Percentiles rank a stretch among this genome's conserved stretches.
Evolutionary conservation across 2,329 filamentous ascomycete species (phyloP).

Genomic region (Aspergillus sp.): DNA sequence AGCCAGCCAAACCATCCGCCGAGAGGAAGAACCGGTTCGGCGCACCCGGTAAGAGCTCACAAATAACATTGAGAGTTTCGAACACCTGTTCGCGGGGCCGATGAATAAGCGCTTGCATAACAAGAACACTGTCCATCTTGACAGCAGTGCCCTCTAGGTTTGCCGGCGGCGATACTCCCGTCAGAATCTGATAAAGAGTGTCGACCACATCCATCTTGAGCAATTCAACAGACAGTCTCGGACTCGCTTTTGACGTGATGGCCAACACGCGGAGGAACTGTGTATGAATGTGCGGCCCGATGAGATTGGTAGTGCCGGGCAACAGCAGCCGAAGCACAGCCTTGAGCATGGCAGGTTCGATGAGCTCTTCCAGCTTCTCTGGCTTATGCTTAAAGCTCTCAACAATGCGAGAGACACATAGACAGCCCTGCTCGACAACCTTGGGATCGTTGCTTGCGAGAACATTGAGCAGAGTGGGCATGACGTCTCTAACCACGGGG

Average conservation of each 20-base stretch:
- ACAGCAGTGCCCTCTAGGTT: constrained; percentile 57
- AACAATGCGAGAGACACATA: constrained; percentile 93
- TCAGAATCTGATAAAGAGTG: constrained; percentile 95
- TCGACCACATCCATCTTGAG: constrained; percentile 97
- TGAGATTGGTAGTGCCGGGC: constrained; percentile 92
- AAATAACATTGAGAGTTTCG: constrained; percentile 96
- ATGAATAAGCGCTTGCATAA: constrained; percentile 98
- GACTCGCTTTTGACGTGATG: constrained; percentile 86
- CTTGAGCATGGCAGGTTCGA: constrained; percentile 82
- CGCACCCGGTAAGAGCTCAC: constrained; percentile 82
- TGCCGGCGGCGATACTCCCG: constrained; percentile 86
- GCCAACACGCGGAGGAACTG: constrained; percentile 91
- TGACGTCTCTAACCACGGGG: constrained; percentile 85
- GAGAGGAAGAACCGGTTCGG: constrained; percentile 59
- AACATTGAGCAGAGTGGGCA: constrained; percentile 91
- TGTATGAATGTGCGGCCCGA: constrained; percentile 91
- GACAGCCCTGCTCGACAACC: constrained; percentile 92
- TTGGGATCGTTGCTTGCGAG: constrained; percentile 90
- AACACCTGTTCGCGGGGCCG: constrained; percentile 93
- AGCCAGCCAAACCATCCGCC: constrained; percentile 49
- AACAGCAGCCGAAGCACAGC: constrained; percentile 84
- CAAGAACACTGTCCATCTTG: constrained; percentile 92
- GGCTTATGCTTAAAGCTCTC: constrained; percentile 94
- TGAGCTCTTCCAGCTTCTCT: constrained; percentile 85
- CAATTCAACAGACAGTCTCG: constrained; percentile 80